phyloP scores from a whole-genome alignment of 352 stramenopile genomes.

The Phytophthora sojae region DNA sequence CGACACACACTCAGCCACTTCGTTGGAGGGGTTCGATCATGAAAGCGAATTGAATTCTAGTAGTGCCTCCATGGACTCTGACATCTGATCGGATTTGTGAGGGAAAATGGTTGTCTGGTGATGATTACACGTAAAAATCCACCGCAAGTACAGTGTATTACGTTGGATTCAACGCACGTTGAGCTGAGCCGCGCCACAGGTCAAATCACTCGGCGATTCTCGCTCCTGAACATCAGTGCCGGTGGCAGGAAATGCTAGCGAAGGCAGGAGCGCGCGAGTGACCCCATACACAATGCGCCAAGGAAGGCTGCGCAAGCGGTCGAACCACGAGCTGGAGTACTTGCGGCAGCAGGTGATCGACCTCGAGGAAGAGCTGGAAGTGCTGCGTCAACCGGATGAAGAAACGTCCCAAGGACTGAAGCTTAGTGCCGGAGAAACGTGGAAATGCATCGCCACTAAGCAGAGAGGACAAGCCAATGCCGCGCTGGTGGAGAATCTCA shows the following conservation, averaged over 20 bases:
- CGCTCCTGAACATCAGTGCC: background rate
- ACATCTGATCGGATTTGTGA: too few relatives aligned
- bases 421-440: constrained; percentile 7
- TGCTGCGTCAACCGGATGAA: constrained; percentile 8
- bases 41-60: too few relatives aligned
- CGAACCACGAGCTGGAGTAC: constrained; percentile 51
- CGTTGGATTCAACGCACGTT: too few relatives aligned
- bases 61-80: too few relatives aligned
- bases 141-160: too few relatives aligned
- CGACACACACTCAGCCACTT: too few relatives aligned
- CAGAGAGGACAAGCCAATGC: constrained; percentile 15
- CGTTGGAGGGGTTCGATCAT: too few relatives aligned
- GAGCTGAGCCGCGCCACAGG: too few relatives aligned
- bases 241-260: background rate
- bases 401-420: background rate
- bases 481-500: constrained; percentile 38
- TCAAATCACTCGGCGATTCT: too few relatives aligned
- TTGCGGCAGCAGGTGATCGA: constrained; percentile 40
- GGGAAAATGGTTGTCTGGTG: too few relatives aligned
- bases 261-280: constrained; percentile 1
- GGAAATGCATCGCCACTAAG: constrained; percentile 6
- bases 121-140: too few relatives aligned
- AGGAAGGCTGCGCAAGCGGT: constrained; percentile 31
- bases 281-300: constrained; percentile 21
- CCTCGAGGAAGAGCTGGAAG: constrained; percentile 39